Evolutionary conservation across 352 stramenopile genomes (phyloP).

Genomic region (Thalassiosira oceanica): DNA sequence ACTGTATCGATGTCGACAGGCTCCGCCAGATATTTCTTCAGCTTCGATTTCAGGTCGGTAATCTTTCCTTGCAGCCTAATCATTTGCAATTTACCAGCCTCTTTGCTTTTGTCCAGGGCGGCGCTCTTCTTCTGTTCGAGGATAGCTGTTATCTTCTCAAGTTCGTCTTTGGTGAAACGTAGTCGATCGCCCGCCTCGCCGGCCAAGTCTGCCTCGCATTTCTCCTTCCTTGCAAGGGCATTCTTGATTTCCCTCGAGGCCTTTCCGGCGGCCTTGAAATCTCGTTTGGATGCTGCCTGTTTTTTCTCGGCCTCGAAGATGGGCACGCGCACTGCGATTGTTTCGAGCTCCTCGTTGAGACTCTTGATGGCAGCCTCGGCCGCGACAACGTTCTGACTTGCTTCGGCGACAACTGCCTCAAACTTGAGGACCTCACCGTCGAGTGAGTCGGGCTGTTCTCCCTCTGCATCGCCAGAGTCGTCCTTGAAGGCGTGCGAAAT

Average conservation of each 20-base stretch:
- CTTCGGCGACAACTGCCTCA: constrained; percentile 65
- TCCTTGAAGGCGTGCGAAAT: constrained; percentile 53
- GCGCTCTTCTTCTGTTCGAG: constrained; percentile 56
- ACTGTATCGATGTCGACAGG: constrained; percentile 30
- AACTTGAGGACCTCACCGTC: constrained; percentile 68
- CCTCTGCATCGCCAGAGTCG: constrained; percentile 17
- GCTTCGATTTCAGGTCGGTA: constrained; percentile 36
- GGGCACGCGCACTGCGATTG: constrained; percentile 54
- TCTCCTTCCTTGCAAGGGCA: constrained; percentile 49
- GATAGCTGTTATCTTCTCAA: constrained; percentile 44
- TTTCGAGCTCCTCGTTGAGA: constrained; percentile 54
- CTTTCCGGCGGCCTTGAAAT: constrained; percentile 78
- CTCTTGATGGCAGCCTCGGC: constrained; percentile 44
- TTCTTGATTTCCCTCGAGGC: constrained; percentile 81
- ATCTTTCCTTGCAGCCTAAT: constrained; percentile 58
- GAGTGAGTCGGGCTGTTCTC: constrained; percentile 8
- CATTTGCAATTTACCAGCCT: constrained; percentile 56
- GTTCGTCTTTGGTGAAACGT: constrained; percentile 41
- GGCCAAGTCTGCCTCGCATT: constrained; percentile 56
- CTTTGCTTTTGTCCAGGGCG: constrained; percentile 54
- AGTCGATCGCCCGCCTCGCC: constrained; percentile 53
- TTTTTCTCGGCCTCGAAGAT: constrained; percentile 77
- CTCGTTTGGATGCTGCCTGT: constrained; percentile 54
- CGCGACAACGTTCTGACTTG: constrained; percentile 56
- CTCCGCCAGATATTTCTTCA: constrained; percentile 39